phyloP scores from a whole-genome alignment of 2,329 filamentous ascomycete genomes.

The Cercospora zeae-maydis region DNA sequence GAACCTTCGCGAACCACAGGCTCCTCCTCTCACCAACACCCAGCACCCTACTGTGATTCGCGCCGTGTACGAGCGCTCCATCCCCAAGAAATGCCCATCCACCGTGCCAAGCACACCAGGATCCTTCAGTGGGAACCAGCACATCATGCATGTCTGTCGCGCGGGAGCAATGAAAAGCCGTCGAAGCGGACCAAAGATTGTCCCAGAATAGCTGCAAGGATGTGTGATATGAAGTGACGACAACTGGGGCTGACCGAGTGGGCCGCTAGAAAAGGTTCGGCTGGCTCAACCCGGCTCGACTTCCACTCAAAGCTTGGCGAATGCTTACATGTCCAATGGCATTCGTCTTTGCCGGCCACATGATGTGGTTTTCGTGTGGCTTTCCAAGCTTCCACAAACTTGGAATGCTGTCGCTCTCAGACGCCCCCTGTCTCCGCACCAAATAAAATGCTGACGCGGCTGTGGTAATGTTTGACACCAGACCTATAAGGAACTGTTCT shows the following conservation, averaged over 20 bases:
- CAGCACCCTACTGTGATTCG: not conserved
- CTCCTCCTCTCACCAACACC: too few species aligned
- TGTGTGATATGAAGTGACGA: not conserved
- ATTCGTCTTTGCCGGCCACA: not conserved
- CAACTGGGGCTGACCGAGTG: not conserved
- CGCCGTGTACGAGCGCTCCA: not conserved
- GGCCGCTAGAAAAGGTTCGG: not conserved
- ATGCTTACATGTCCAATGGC: not conserved
- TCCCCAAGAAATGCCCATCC: not conserved
- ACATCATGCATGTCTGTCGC: not conserved
- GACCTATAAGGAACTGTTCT: not conserved
- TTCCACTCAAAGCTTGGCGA: not conserved
- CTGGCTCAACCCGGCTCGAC: not conserved
- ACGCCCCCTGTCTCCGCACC: too few species aligned
- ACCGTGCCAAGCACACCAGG: not conserved
- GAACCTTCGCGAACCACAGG: not conserved
- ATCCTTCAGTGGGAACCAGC: not conserved
- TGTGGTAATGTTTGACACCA: not conserved
- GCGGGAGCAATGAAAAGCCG: not conserved
- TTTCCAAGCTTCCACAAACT: not conserved
- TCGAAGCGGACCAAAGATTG: not conserved
- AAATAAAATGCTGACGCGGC: not conserved
- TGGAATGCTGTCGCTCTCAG: too few species aligned
- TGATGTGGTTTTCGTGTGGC: not conserved
- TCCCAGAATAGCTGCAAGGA: not conserved